A percentile compares a stretch with the other conserved stretches of the same genome.
These are phyloP conservation scores for Lentinula aciculospora DNA, from an alignment of 768 basidiomycete genomes.

Conservation along the genomic window DNA sequence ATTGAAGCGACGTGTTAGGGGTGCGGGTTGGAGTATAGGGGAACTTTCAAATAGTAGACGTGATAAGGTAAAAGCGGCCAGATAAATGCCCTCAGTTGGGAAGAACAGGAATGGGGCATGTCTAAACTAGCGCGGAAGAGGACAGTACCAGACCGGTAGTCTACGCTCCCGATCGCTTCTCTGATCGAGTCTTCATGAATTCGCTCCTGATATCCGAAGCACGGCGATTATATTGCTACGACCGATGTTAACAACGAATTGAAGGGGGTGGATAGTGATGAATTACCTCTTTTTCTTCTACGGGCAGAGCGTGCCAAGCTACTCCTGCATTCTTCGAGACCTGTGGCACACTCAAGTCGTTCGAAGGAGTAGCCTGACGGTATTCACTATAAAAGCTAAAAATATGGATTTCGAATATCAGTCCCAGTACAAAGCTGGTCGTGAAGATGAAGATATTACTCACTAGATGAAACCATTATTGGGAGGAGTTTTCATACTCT, in stretches of 20 bases:
- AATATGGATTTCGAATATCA: no score
- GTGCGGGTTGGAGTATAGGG: no score
- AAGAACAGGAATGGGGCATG: no score
- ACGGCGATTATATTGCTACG: not conserved
- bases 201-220: not conserved
- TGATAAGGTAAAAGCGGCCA: no score
- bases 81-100: no score
- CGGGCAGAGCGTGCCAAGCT: conserved; percentile 25
- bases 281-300: conserved; percentile 24
- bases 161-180: not conserved
- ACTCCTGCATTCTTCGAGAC: conserved; percentile 14
- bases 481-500: conserved; percentile 1
- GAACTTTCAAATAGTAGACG: no score
- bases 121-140: no score
- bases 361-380: conserved; percentile 12
- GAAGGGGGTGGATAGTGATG: not conserved
- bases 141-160: not conserved
- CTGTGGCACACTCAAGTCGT: conserved; percentile 9
- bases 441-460: not conserved
- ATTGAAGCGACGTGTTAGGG: no score
- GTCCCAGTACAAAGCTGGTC: not conserved
- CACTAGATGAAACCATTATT: conserved; percentile 19
- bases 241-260: not conserved
- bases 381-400: conserved; percentile 18
- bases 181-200: not conserved